Base-by-base conservation (phyloP, 768 basidiomycete species). In the Lactarius trivialis region DNA sequence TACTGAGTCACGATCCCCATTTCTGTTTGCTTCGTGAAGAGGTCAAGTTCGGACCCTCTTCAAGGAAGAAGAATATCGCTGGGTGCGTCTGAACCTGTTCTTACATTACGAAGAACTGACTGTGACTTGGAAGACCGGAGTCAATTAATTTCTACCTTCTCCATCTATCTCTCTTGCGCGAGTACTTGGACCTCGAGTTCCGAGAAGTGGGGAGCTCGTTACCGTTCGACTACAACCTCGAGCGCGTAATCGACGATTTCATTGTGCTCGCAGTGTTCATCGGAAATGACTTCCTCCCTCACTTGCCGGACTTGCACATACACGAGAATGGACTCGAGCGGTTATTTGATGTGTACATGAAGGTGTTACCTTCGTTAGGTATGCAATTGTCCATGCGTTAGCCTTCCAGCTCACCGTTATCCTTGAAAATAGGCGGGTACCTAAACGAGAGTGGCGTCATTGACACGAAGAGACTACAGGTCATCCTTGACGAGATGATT, bases 141-240 rank as follows among this genome's bases (percentile, higher is more conserved):
- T 78, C 88, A 0, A 89, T 89, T 64, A 98, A 85, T 72, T 99
- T 99, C 76, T 98, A 93, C 75, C 81, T 99, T 19, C 78, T 99
- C 56, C 97, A 99, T 74, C 80, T 99, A 28, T 96, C 89, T 4
- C 79, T 99, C 45, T 83, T 99, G 81, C 86, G 97, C 69, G 97
- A 99, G 75, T 99, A 99, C 72, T 85, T 99, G 67, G 90, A 99
- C 74, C 82, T 97, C 65, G 97, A 99, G 73, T 99, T 99, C 74
- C 82, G 77, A 68, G 81, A 85, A 67, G 84, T 94, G 56, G 81
- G 81, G 61, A 78, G 81, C 1, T 69, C 77, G 21, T 76, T 94
- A 4, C 80, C 86, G 0, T 98, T 98, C 78, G 76, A 78, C 33
- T 98, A 98, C 74, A 89, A 79, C 71, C 82, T 98, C 65, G 97